A percentile compares a stretch with the other conserved stretches of the same genome.
phyloP scores from a whole-genome alignment of 2,329 filamentous ascomycete genomes.

The Aureobasidium sp. region DNA sequence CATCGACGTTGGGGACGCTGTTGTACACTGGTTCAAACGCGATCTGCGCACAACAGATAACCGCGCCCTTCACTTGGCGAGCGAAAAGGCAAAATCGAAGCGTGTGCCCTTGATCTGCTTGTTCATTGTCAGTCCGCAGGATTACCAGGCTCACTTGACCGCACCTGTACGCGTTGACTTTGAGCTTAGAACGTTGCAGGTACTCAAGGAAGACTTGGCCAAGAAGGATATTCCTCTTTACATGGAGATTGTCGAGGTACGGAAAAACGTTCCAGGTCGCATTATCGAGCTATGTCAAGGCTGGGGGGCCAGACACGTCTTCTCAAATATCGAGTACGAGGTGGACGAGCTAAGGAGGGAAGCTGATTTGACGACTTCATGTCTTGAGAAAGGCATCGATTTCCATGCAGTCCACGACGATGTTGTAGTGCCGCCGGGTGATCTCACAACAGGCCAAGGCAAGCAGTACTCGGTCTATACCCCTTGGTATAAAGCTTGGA shows the following conservation, averaged over 20 bases:
- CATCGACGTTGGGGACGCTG: conserved; percentile 48
- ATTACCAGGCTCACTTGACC: conserved; percentile 72
- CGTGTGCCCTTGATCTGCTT: conserved; percentile 64
- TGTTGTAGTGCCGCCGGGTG: conserved; percentile 69
- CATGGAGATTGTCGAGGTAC: conserved; percentile 59
- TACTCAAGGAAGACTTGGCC: conserved; percentile 57
- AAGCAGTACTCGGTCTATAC: conserved; percentile 77
- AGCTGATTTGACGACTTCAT: conserved; percentile 51
- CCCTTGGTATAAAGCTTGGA: conserved; percentile 74
- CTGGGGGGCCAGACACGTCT: conserved; percentile 69
- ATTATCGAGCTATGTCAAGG: conserved; percentile 57
- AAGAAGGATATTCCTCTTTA: conserved; percentile 69
- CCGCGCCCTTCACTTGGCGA: conserved; percentile 58
- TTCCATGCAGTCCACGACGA: conserved; percentile 72
- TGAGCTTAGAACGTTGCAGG: conserved; percentile 59
- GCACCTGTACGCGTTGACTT: conserved; percentile 71
- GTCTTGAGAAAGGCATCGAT: conserved; percentile 54
- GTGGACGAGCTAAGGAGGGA: conserved; percentile 82
- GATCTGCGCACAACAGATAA: conserved; percentile 71
- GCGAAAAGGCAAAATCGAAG: conserved; percentile 55
- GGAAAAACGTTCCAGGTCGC: conserved; percentile 51
- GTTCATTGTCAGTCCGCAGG: conserved; percentile 74
- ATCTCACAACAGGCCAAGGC: conserved; percentile 56
- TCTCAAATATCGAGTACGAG: conserved; percentile 82
- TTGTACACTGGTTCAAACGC: conserved; percentile 87